phyloP scores from a whole-genome alignment of 2,329 filamentous ascomycete genomes.

The Pseudogymnoascus sp. region DNA sequence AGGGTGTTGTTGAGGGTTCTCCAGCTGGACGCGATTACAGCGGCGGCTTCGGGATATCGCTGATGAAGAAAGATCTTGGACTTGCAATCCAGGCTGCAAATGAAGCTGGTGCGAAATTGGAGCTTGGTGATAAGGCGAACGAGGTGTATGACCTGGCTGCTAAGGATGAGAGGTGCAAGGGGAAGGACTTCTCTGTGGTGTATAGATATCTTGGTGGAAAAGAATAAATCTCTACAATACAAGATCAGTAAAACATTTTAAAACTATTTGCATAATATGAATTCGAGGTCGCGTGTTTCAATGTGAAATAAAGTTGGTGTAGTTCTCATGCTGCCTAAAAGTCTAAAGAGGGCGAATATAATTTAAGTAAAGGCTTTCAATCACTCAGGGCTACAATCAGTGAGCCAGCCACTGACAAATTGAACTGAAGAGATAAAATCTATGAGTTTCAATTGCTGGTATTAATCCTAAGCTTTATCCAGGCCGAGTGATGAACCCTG shows the following conservation, averaged over 20 bases:
- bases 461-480: background rate
- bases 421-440: background rate
- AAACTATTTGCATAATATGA: background rate
- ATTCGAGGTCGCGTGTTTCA: background rate
- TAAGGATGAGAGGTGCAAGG: slow-evolving; percentile 51
- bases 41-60: slow-evolving; percentile 66
- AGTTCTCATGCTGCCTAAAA: background rate
- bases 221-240: slow-evolving; percentile 27
- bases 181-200: slow-evolving; percentile 74
- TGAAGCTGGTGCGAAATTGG: slow-evolving; percentile 58
- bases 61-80: slow-evolving; percentile 75
- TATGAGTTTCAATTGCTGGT: background rate
- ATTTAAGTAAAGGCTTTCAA: background rate
- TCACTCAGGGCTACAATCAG: background rate
- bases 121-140: slow-evolving; percentile 53
- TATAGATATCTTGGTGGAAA: slow-evolving; percentile 61
- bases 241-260: background rate
- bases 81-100: slow-evolving; percentile 65
- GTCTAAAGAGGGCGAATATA: background rate
- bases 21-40: slow-evolving; percentile 69
- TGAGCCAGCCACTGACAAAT: background rate
- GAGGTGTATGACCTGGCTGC: slow-evolving; percentile 62
- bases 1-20: slow-evolving; percentile 68
- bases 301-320: background rate
- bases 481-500: background rate